Conservation (phyloP, 352 stramenopile genomes). For the Thalassiosira mediterranea region DNA sequence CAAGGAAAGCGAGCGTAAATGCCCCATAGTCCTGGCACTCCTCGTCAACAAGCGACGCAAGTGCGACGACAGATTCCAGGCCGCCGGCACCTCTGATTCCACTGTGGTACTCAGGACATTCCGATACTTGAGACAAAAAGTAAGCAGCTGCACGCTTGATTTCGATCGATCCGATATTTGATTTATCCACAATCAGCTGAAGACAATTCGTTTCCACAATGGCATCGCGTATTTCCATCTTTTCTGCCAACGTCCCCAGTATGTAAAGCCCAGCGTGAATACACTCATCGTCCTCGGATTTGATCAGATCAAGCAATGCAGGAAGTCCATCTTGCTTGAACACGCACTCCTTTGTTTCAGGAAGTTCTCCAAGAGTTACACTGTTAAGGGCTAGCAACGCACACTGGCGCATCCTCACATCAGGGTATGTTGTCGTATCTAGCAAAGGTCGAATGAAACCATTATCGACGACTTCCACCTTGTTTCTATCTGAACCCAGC, state of each 20-base stretch:
- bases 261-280: slow-evolving; percentile 90
- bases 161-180: slow-evolving; percentile 88
- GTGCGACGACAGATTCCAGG: slow-evolving; percentile 88
- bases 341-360: slow-evolving; percentile 88
- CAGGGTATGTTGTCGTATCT: slow-evolving; percentile 93
- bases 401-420: slow-evolving; percentile 91
- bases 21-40: slow-evolving; percentile 96
- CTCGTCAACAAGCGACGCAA: slow-evolving; percentile 92
- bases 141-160: slow-evolving; percentile 92
- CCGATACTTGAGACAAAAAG: slow-evolving; percentile 88
- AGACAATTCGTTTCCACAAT: slow-evolving; percentile 90
- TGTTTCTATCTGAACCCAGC: slow-evolving; percentile 91
- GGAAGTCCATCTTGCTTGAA: slow-evolving; percentile 90
- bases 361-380: slow-evolving; percentile 88
- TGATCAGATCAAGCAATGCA: slow-evolving; percentile 88
- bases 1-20: slow-evolving; percentile 93
- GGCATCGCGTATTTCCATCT: slow-evolving; percentile 89
- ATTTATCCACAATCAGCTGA: slow-evolving; percentile 86
- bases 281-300: slow-evolving; percentile 89
- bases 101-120: slow-evolving; percentile 92
- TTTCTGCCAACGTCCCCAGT: slow-evolving; percentile 91
- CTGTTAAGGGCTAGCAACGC: slow-evolving; percentile 91
- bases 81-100: slow-evolving; percentile 88
- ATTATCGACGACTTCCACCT: slow-evolving; percentile 91
- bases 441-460: slow-evolving; percentile 91